Evolutionary conservation across 2,329 filamentous ascomycete species (phyloP).

Genomic region (Neurospora sp.): DNA sequence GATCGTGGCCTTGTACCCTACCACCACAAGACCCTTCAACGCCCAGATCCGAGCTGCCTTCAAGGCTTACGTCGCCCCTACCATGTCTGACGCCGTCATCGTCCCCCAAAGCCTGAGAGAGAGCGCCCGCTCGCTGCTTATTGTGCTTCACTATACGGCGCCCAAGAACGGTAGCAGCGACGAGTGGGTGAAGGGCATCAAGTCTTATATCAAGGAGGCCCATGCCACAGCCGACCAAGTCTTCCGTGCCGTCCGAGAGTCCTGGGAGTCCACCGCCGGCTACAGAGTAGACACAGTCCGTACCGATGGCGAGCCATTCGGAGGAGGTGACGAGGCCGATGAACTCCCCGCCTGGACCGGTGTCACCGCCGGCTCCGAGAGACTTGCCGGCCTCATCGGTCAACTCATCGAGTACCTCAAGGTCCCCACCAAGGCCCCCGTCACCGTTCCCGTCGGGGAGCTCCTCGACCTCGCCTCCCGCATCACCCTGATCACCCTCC

Average conservation of each 20-base stretch:
- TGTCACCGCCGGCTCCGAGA: conserved; percentile 61
- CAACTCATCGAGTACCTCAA: conserved; percentile 55
- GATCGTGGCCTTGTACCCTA: conserved; percentile 71
- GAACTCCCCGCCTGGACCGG: conserved; percentile 64
- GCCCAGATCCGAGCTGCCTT: conserved; percentile 56
- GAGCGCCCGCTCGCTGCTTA: conserved; percentile 54
- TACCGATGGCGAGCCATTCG: conserved; percentile 35
- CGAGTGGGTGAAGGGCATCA: conserved; percentile 66
- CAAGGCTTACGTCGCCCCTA: conserved; percentile 53
- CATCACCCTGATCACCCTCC: conserved; percentile 55
- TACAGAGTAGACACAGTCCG: conserved; percentile 34
- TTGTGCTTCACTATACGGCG: conserved; percentile 69
- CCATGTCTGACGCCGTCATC: conserved; percentile 38
- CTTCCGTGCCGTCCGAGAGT: conserved; percentile 70
- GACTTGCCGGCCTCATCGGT: conserved; percentile 55
- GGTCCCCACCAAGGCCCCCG: conserved; percentile 52
- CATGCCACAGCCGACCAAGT: conserved; percentile 68
- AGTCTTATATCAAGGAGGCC: conserved; percentile 49
- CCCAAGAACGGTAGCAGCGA: conserved; percentile 68
- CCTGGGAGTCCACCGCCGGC: conserved; percentile 62
- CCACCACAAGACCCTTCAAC: conserved; percentile 69
- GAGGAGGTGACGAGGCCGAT: conserved; percentile 35
- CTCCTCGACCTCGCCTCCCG: conserved; percentile 62
- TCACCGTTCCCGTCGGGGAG: conserved; percentile 57
- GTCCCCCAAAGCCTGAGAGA: conserved; percentile 44